These are phyloP conservation scores for Collybia sp. DNA, from an alignment of 768 basidiomycete species.

Conservation along the genomic window DNA sequence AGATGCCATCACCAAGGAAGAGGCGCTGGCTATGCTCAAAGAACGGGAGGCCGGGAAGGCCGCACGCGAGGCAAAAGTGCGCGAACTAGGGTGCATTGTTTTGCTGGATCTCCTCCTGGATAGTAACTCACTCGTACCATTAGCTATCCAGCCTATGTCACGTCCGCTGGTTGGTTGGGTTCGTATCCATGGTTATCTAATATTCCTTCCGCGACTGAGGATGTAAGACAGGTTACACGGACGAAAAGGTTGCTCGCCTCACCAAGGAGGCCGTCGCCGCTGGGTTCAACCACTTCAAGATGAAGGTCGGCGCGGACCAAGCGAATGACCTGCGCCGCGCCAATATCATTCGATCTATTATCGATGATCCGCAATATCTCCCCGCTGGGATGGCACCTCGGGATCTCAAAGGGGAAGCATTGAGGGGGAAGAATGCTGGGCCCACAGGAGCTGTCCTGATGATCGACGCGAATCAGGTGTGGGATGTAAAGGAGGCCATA, in stretches of 20 bases:
- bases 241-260: conserved; percentile 85
- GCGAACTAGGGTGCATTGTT: conserved; percentile 51
- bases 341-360: conserved; percentile 86
- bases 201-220: background rate
- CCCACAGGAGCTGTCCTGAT: conserved; percentile 92
- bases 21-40: conserved; percentile 80
- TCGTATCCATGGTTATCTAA: conserved; percentile 7
- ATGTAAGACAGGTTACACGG: conserved; percentile 67
- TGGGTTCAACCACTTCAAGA: conserved; percentile 99
- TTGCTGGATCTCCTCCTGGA: background rate
- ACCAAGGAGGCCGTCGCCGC: conserved; percentile 80
- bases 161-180: conserved; percentile 91
- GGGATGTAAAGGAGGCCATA: conserved; percentile 91
- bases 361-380: conserved; percentile 86
- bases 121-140: background rate
- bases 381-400: conserved; percentile 53
- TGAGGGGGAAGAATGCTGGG: conserved; percentile 89
- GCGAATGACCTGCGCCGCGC: conserved; percentile 85
- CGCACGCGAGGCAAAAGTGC: conserved; percentile 73
- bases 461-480: conserved; percentile 97
- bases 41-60: conserved; percentile 72
- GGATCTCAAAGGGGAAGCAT: conserved; percentile 54
- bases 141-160: conserved; percentile 92
- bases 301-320: conserved; percentile 90
- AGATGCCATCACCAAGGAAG: conserved; percentile 88